These are phyloP conservation scores for Drechslerella stenobrocha DNA, from an alignment of 2,329 filamentous ascomycete species.

Conservation along the genomic window DNA sequence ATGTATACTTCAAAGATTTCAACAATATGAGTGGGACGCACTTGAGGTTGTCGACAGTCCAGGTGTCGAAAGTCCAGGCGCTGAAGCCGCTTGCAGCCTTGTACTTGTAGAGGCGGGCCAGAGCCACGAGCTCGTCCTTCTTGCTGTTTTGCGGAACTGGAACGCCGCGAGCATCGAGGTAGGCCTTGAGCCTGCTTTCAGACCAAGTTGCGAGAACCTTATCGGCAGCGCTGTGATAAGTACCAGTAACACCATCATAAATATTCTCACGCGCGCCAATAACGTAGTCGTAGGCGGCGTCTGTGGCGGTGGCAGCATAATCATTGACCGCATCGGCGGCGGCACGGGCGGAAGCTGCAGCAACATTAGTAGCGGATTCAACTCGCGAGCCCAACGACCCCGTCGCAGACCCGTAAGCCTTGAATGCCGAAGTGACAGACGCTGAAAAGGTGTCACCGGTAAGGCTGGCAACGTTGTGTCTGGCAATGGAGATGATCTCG, in stretches of 20 bases:
- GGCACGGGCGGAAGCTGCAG: conserved; percentile 51
- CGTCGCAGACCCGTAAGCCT: conserved; percentile 56
- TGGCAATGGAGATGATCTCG: conserved; percentile 84
- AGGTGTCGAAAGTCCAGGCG: conserved; percentile 79
- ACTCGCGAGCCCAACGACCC: conserved; percentile 54
- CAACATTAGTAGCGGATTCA: conserved; percentile 32
- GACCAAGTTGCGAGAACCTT: conserved; percentile 68
- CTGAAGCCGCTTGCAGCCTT: conserved; percentile 70
- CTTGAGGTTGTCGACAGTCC: conserved; percentile 71
- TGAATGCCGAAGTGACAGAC: conserved; percentile 53
- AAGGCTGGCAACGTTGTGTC: conserved; percentile 77
- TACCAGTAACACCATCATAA: conserved; percentile 42
- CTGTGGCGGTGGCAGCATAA: conserved; percentile 55
- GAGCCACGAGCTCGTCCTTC: conserved; percentile 71
- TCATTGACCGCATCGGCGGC: conserved; percentile 62
- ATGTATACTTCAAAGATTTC: conserved; percentile 1
- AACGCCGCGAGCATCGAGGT: conserved; percentile 74
- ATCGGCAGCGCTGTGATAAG: conserved; percentile 65
- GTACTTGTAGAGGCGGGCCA: conserved; percentile 73
- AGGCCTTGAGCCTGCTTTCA: conserved; percentile 75
- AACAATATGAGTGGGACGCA: conserved; percentile 53
- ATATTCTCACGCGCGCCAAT: conserved; percentile 69
- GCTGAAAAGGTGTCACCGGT: conserved; percentile 66
- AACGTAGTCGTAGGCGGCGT: conserved; percentile 69
- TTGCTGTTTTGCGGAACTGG: conserved; percentile 73